Base-by-base conservation (phyloP, 2,329 filamentous ascomycete species). In the Onygena corvina region DNA sequence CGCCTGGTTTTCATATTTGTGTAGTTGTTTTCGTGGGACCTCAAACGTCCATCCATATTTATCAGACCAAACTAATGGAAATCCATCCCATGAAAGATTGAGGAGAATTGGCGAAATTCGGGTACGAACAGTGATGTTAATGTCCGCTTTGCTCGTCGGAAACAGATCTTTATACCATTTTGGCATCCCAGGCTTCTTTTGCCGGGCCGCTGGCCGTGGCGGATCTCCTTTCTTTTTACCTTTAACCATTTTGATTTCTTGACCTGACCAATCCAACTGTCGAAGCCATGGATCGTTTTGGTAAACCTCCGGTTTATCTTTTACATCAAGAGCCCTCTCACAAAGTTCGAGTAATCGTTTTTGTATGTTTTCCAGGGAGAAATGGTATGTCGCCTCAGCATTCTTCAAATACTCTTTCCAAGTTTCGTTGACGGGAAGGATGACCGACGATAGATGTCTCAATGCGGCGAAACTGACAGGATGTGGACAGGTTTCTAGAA, bases 101-200 rank as follows among this genome's bases (percentile, higher is more conserved):
- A 98, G 71, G 9, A 98, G 70, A 14, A 98, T 70, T 0, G 92
- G 88, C 0, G 92, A 85, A 58, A 95, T 81, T 48, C 93, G 79
- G 29, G 88, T 93, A 40, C 93, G 79, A 0, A 96, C 89, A 0
- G 86, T 86, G 14, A 98, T 70, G 52, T 73, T 81, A 50, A 95
- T 92, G 0, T 67, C 38, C 6, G 75, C 70, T 51, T 80, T 77
- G 20, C 69, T 81, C 50, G 80, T 87, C 1, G 76, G 58, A 58
- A 93, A 94, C 1, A 98, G 71, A 62, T 88, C 87, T 61, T 92
- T 95, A 68, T 94, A 98, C 92, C 92, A 98, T 56, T 84, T 76
- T 0, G 92, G 92, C 84, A 86, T 92, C 11, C 92, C 92, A 0
- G 90, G 89, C 69, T 84, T 87, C 73, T 96, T 98, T 64, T 98